Conservation (phyloP, 2,329 filamentous ascomycete genomes). For the Fusarium sp. region DNA sequence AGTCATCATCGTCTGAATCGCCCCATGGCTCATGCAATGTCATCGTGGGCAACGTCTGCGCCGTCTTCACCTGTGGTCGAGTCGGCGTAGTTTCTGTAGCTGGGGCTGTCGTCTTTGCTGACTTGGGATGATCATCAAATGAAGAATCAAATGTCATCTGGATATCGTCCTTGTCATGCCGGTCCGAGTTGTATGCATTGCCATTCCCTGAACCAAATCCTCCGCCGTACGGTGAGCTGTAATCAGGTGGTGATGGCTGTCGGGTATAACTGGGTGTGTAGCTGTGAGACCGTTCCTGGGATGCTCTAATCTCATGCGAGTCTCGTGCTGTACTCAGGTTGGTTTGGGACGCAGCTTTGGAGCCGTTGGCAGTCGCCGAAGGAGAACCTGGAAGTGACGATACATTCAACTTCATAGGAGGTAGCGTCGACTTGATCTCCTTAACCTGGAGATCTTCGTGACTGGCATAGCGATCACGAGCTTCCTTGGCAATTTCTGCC, state of each 20-base stretch:
- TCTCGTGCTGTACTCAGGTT: slow-evolving; percentile 34
- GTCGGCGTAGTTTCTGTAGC: slow-evolving; percentile 48
- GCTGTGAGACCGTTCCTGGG: slow-evolving; percentile 41
- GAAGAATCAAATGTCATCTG: slow-evolving; percentile 80
- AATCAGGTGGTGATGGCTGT: slow-evolving; percentile 28
- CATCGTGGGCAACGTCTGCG: slow-evolving; percentile 64
- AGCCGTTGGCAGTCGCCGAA: slow-evolving; percentile 35
- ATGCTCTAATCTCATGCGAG: slow-evolving; percentile 42
- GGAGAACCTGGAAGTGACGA: slow-evolving; percentile 48
- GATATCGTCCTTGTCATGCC: slow-evolving; percentile 61
- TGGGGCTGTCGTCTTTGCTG: slow-evolving; percentile 37
- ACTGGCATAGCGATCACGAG: slow-evolving; percentile 62
- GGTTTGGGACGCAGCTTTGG: slow-evolving; percentile 33
- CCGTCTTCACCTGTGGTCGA: slow-evolving; percentile 50
- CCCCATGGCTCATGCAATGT: slow-evolving; percentile 75
- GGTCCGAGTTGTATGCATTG: slow-evolving; percentile 44
- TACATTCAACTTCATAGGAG: slow-evolving; percentile 85
- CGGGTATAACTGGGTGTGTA: slow-evolving; percentile 41
- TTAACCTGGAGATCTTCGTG: slow-evolving; percentile 69
- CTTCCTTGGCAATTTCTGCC: slow-evolving; percentile 80
- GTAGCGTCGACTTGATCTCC: slow-evolving; percentile 88
- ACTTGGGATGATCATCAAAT: slow-evolving; percentile 57
- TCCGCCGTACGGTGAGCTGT: slow-evolving; percentile 39
- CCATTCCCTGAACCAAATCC: slow-evolving; percentile 30
- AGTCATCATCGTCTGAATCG: slow-evolving; percentile 74